A percentile compares a stretch with the other conserved stretches of the same genome.
Evolutionary conservation across 1,139 yeast genomes (phyloP).

Genomic region (Debaryomyces sp.): DNA sequence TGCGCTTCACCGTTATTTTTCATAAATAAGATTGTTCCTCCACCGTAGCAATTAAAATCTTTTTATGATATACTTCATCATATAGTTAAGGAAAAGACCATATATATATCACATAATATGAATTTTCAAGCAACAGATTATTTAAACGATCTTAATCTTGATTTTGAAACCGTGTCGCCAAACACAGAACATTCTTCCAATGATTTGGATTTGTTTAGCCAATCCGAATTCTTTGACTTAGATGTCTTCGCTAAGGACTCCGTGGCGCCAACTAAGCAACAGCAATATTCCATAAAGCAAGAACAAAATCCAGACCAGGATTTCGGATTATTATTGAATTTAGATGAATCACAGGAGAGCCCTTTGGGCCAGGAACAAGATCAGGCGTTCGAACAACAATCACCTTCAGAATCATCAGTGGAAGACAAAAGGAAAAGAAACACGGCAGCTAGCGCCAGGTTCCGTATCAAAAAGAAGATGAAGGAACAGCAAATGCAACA

Average conservation of each 20-base stretch:
- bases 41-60: neutral
- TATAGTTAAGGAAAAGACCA: neutral
- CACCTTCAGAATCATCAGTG: constrained; percentile 15
- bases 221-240: constrained; percentile 50
- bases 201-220: constrained; percentile 49
- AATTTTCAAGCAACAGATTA: constrained; percentile 49
- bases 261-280: constrained; percentile 20
- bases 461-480: constrained; percentile 61
- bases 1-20: neutral
- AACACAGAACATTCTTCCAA: constrained; percentile 21
- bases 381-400: neutral
- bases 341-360: neutral
- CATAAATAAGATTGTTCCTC: neutral
- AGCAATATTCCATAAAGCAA: neutral
- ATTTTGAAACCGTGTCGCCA: constrained; percentile 32
- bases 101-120: constrained; percentile 25
- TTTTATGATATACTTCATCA: neutral
- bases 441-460: constrained; percentile 66
- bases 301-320: constrained; percentile 4
- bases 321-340: neutral
- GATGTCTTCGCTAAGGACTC: constrained; percentile 39
- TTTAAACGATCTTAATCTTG: constrained; percentile 43
- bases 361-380: neutral
- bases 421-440: constrained; percentile 57
- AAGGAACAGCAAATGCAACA: constrained; percentile 63